Evolutionary conservation across 1,284 basidiomycete genomes (phyloP), one percentile per base, ranked within the genome.

Genomic region (Ganoderma leucocontextum): DNA sequence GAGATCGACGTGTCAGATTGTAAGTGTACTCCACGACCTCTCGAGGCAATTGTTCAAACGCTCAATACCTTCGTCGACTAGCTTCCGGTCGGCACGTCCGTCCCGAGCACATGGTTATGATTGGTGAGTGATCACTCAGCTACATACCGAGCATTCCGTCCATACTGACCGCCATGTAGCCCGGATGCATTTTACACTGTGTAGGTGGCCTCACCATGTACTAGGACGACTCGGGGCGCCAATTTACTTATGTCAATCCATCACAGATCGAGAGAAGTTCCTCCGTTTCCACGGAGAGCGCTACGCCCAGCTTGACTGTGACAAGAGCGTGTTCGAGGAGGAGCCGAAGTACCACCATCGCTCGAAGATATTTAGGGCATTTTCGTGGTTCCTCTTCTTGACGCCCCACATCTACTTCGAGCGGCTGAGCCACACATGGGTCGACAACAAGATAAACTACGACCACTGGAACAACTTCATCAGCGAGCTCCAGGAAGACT

Each of bases 391-490:
- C 19, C 70, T 78, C 7, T 78, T 78, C 71, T 74, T 59, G 33
- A 65, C 72, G 47, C 78, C 78, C 1, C 52, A 66, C 8, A 38
- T 73, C 8, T 77, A 78, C 59, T 33, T 76, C 25, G 66, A 70
- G 15, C 67, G 74, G 35, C 63, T 79, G 22, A 69, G 74, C 25
- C 68, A 71, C 29, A 66, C 75, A 2, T 78, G 73, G 72, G 66
- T 78, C 0, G 78, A 79, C 61, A 10, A 64, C 15, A 73, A 68
- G 4, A 73, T 79, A 39, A 73, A 76, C 41, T 72, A 75, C 55
- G 60, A 66, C 29, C 65, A 69, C 29, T 79, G 78, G 78, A 70
- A 64, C 10, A 67, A 42, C 22, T 76, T 78, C 63, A 70, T 77
- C 17, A 29, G 33, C 5, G 73, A 72, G 36, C 60, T 79, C 9